Percentiles rank a stretch among this genome's conserved stretches.
phyloP scores from a whole-genome alignment of 225 moss, liverwort and hornwort species.

The Bryoerythrophyllum caledonicum region DNA sequence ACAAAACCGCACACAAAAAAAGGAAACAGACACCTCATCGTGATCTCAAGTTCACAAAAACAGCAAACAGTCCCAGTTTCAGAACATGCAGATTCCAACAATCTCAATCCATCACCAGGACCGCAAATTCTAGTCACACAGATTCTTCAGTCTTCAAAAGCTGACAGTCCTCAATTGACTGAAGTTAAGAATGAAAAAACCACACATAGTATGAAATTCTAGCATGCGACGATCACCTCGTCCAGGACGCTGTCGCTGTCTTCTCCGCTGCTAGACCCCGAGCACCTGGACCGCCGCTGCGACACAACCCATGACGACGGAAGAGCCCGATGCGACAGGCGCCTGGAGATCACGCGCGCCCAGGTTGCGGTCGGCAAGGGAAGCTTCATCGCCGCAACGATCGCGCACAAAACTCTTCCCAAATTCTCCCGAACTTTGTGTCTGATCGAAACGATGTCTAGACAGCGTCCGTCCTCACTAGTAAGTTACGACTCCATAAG shows the following conservation, averaged over 20 bases:
- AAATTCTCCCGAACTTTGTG: background rate
- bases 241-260: conserved; percentile 17
- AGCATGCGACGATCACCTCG: conserved; percentile 13
- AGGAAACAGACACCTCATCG: background rate
- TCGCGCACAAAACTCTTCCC: too few species aligned
- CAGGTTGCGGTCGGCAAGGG: conserved; percentile 7
- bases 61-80: background rate
- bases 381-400: conserved; percentile 26
- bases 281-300: conserved; percentile 23
- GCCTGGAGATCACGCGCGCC: conserved; percentile 21
- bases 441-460: background rate
- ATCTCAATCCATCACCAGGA: too few species aligned
- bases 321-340: background rate
- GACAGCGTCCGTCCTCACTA: too few species aligned
- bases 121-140: too few species aligned
- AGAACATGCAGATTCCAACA: too few species aligned
- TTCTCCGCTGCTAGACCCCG: conserved; percentile 3
- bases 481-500: too few species aligned
- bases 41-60: background rate
- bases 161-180: background rate
- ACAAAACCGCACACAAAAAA: too few species aligned
- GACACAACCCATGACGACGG: background rate
- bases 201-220: too few species aligned
- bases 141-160: too few species aligned
- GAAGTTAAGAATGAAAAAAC: background rate